Evolutionary conservation across 2,329 filamentous ascomycete species (phyloP).

Genomic region (Leptodontidium sp.): DNA sequence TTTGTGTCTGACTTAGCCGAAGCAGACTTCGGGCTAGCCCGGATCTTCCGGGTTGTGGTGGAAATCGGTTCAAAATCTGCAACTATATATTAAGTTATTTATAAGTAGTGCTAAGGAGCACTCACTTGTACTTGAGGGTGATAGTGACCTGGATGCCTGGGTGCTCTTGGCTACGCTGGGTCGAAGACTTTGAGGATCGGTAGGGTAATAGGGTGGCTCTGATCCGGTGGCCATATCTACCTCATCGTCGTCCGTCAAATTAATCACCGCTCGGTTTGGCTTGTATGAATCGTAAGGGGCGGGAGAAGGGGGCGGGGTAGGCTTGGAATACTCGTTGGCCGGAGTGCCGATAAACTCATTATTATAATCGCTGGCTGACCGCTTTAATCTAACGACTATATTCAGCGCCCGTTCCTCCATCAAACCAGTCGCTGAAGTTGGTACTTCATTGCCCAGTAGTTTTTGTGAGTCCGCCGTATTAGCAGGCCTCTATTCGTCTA

Average conservation of each 20-base stretch:
- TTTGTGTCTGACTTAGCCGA: background rate
- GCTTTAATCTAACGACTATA: background rate
- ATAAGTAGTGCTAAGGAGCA: too few species aligned
- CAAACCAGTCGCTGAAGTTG: background rate
- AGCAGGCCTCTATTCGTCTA: background rate
- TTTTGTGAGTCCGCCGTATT: conserved; percentile 2
- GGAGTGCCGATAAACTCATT: background rate
- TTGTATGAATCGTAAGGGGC: background rate
- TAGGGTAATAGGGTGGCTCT: background rate
- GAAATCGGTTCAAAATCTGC: conserved; percentile 2
- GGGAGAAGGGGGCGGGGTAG: background rate
- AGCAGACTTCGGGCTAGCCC: background rate
- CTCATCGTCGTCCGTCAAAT: conserved; percentile 18
- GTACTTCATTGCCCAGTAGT: background rate
- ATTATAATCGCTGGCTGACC: background rate
- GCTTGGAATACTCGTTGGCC: background rate
- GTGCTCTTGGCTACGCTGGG: background rate
- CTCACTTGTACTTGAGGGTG: too few species aligned
- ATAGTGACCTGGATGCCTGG: background rate
- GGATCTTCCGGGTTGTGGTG: background rate
- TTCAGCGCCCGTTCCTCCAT: background rate
- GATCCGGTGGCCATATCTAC: conserved; percentile 10
- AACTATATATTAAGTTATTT: conserved; percentile 1
- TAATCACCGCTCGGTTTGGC: conserved; percentile 5
- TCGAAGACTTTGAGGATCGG: too few species aligned